Percentiles rank a stretch among this genome's conserved stretches.
phyloP scores from a whole-genome alignment of 108 stramenopile genomes.

The Fistulifera pelliculosa region DNA sequence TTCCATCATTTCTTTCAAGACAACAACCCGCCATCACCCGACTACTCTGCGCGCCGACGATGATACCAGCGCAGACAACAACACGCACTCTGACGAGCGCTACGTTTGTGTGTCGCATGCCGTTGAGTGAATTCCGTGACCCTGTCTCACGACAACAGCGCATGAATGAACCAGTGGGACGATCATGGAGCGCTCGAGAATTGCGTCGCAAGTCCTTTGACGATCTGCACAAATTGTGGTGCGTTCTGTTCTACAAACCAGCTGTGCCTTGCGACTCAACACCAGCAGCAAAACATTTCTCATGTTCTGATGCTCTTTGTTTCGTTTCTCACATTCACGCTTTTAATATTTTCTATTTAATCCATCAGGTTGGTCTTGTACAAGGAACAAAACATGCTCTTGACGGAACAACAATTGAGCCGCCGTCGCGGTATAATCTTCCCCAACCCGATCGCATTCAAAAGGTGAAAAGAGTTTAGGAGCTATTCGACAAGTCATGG shows the following conservation, averaged over 20 bases:
- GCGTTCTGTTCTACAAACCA: too few species aligned
- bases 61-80: too few species aligned
- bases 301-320: not conserved
- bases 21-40: too few species aligned
- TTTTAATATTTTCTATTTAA: not conserved
- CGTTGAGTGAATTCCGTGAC: conserved; percentile 57
- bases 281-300: too few species aligned
- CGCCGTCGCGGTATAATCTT: conserved; percentile 56
- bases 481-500: conserved; percentile 78
- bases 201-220: conserved; percentile 83
- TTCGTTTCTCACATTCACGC: too few species aligned
- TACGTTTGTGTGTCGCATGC: too few species aligned
- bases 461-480: conserved; percentile 83
- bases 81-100: too few species aligned
- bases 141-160: conserved; percentile 48
- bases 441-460: conserved; percentile 62
- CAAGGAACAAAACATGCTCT: conserved; percentile 87
- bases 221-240: conserved; percentile 89
- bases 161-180: conserved; percentile 51
- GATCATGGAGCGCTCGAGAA: conserved; percentile 70
- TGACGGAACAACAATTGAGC: conserved; percentile 73
- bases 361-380: conserved; percentile 62
- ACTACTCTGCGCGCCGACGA: too few species aligned
- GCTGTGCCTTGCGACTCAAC: too few species aligned
- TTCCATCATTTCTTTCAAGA: too few species aligned